Evolutionary conservation across 805 yeast species (phyloP), one percentile per base, ranked within the genome.

Genomic region (Kurtzmaniella fragi): DNA sequence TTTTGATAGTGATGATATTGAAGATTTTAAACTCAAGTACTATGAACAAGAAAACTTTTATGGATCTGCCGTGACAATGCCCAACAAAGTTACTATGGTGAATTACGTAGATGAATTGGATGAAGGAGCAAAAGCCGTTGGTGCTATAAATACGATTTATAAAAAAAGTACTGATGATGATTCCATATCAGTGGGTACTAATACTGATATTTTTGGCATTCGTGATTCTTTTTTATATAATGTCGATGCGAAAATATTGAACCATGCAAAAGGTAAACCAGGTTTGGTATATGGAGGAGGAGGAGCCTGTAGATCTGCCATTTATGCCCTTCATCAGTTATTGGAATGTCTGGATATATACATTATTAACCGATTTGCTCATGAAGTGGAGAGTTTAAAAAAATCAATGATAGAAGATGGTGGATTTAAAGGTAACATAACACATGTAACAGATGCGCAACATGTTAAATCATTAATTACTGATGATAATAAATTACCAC

Each of bases 201-300:
- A 61, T 39, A 61, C 64, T 8, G 66, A 61, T 43, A 59, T 63
- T 2, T 34, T 57, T 13, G 66, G 66, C 10, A 56, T 61, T 29
- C 47, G 57, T 5, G 59, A 59, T 42, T 42, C 66, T 6, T 54
- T 60, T 30, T 31, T 48, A 17, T 40, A 37, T 32, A 49, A 53
- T 36, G 35, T 46, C 17, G 29, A 42, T 32, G 37, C 17, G 27
- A 38, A 34, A 36, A 50, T 11, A 6, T 37, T 41, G 4, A 31
- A 37, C 31, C 29, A 29, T 13, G 23, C n/a, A 9, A 27, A 32
- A 5, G 42, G 42, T 5, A 42, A 35, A n/a, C 54, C 61, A 1
- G 64, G 64, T 7, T 43, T 61, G 42, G 63, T 61, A 0, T 61
- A 59, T 38, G 64, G 66, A 5, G 64, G 64, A 5, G 66, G 66